Conservation (phyloP, 306 rosid species). For the Lotus japonicus region DNA sequence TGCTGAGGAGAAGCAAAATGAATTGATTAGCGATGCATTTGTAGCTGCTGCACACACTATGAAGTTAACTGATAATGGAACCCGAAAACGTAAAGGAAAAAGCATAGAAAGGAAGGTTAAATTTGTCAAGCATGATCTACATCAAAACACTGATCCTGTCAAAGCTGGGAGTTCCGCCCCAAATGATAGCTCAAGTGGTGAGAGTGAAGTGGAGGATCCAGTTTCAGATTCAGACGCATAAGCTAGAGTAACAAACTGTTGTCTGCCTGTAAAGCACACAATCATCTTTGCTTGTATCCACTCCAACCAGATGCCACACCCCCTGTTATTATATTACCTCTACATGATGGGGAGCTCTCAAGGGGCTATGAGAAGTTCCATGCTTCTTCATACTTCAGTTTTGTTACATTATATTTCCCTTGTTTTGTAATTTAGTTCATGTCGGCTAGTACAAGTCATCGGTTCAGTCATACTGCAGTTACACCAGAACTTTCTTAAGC, state of each 20-base stretch:
- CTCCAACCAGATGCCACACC: neutral
- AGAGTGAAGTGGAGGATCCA: conserved; percentile 63
- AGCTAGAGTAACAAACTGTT: conserved; percentile 3
- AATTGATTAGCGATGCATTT: conserved; percentile 41
- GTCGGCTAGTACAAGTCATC: neutral
- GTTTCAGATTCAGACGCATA: conserved; percentile 43
- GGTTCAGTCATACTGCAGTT: neutral
- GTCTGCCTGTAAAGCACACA: neutral
- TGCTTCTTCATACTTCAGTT: conserved; percentile 18
- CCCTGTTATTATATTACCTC: neutral
- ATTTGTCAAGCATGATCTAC: conserved; percentile 43
- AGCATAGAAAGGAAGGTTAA: conserved; percentile 37
- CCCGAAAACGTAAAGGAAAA: conserved; percentile 44
- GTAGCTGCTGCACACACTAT: conserved; percentile 50
- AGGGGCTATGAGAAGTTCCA: neutral
- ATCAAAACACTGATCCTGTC: conserved; percentile 11
- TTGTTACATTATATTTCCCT: conserved; percentile 1
- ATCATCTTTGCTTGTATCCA: neutral
- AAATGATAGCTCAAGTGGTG: conserved; percentile 34
- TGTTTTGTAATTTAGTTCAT: neutral
- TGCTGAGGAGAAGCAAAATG: conserved; percentile 28
- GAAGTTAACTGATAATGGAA: conserved; percentile 28
- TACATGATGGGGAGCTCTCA: neutral
- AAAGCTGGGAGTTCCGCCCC: conserved; percentile 23
- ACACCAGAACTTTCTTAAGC: neutral